Evolutionary conservation across 768 basidiomycete genomes (phyloP).

Genomic region (Suillus lakei): DNA sequence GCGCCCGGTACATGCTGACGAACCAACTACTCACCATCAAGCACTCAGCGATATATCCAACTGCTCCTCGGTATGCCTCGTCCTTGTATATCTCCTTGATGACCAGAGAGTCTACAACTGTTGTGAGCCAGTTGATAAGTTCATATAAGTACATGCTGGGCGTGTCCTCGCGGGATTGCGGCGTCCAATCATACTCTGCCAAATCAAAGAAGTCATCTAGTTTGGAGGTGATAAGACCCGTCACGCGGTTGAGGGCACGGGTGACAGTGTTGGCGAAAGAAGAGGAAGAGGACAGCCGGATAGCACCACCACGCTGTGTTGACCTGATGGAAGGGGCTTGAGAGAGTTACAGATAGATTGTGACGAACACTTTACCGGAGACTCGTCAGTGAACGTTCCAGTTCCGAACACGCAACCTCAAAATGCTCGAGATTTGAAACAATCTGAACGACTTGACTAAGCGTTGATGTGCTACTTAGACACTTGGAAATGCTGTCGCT

Average conservation of each 20-base stretch:
- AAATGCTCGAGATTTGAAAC: constrained; percentile 94
- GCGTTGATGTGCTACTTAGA: constrained; percentile 73
- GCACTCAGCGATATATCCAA: constrained; percentile 86
- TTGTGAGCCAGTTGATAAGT: constrained; percentile 94
- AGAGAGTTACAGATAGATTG: background rate
- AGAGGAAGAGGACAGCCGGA: constrained; percentile 63
- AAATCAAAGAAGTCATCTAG: constrained; percentile 95
- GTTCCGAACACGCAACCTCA: constrained; percentile 79
- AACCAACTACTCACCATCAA: constrained; percentile 69
- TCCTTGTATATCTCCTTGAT: constrained; percentile 88
- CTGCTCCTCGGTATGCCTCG: constrained; percentile 85
- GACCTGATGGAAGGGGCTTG: constrained; percentile 52
- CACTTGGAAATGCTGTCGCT: constrained; percentile 76
- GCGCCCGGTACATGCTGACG: background rate
- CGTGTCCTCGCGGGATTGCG: constrained; percentile 65
- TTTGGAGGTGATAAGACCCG: constrained; percentile 84
- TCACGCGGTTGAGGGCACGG: constrained; percentile 76
- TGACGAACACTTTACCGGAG: constrained; percentile 59
- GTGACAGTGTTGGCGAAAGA: constrained; percentile 75
- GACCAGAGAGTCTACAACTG: constrained; percentile 88
- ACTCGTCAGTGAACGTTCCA: constrained; percentile 83
- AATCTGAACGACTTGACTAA: constrained; percentile 92
- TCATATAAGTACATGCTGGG: constrained; percentile 96
- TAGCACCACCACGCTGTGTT: constrained; percentile 81
- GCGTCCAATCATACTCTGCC: constrained; percentile 95